These are phyloP conservation scores for Bocquillonia castaneifolia DNA, from an alignment of 441 rosid genomes.

Conservation along the genomic window DNA sequence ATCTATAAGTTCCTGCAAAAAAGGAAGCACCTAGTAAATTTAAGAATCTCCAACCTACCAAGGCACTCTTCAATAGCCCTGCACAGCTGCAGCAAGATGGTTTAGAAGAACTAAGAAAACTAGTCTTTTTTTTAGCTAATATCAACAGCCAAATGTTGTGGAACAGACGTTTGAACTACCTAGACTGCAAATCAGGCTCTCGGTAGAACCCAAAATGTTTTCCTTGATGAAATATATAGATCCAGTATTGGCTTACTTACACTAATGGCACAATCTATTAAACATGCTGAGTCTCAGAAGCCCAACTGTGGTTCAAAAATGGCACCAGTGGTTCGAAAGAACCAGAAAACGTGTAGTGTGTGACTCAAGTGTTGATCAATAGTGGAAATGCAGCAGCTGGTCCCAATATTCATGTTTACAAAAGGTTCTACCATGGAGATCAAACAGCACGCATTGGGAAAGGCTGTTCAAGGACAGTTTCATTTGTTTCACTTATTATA, in stretches of 20 bases:
- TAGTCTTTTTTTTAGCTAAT: not conserved
- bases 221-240: not conserved
- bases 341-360: no score
- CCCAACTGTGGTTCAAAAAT: not conserved
- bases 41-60: not conserved
- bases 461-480: no score
- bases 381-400: no score
- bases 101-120: not conserved
- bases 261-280: not conserved
- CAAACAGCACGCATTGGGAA: no score
- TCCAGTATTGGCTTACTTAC: not conserved
- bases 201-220: not conserved
- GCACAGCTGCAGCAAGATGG: not conserved
- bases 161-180: not conserved
- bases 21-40: conserved; percentile 13
- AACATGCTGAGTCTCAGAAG: not conserved
- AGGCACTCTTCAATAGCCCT: conserved; percentile 2
- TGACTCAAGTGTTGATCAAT: no score
- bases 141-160: not conserved
- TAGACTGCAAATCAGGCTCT: not conserved
- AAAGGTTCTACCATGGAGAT: no score
- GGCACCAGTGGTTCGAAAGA: not conserved
- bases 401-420: no score
- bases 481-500: no score
- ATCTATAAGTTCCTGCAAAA: conserved; percentile 83